Conservation (phyloP, 345 rosid genomes). For the Theobroma cacao region DNA sequence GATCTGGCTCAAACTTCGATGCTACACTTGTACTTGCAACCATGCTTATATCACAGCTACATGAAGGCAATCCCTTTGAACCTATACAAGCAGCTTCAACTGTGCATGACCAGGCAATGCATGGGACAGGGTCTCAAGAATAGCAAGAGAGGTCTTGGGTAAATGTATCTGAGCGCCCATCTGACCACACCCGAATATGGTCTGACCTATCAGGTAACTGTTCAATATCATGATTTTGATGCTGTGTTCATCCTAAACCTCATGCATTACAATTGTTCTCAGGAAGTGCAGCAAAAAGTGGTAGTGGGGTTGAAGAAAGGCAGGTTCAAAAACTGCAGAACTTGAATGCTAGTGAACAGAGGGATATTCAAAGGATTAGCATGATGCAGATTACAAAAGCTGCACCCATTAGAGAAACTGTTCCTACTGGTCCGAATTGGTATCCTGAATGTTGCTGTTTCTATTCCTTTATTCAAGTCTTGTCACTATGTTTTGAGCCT, state of each 20-base stretch:
- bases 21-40: constrained; percentile 86
- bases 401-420: constrained; percentile 34
- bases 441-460: constrained; percentile 29
- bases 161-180: constrained; percentile 56
- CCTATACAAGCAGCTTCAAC: constrained; percentile 37
- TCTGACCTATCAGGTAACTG: constrained; percentile 76
- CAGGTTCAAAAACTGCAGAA: constrained; percentile 48
- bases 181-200: constrained; percentile 85
- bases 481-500: constrained; percentile 5
- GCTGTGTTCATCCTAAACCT: constrained; percentile 14
- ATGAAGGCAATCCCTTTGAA: constrained; percentile 51
- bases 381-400: constrained; percentile 52
- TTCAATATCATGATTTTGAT: constrained; percentile 1
- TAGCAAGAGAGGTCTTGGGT: constrained; percentile 48
- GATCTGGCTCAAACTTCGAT: constrained; percentile 64
- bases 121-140: constrained; percentile 33
- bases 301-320: constrained; percentile 52
- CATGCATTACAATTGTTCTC: constrained; percentile 18
- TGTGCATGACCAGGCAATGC: constrained; percentile 34
- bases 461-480: neutral
- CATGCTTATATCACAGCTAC: constrained; percentile 78
- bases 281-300: constrained; percentile 72
- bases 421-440: constrained; percentile 36
- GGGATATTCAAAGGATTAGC: constrained; percentile 56
- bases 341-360: constrained; percentile 31